Evolutionary conservation across 2,329 filamentous ascomycete species (phyloP).

Genomic region (Pezizomycotina sp.): DNA sequence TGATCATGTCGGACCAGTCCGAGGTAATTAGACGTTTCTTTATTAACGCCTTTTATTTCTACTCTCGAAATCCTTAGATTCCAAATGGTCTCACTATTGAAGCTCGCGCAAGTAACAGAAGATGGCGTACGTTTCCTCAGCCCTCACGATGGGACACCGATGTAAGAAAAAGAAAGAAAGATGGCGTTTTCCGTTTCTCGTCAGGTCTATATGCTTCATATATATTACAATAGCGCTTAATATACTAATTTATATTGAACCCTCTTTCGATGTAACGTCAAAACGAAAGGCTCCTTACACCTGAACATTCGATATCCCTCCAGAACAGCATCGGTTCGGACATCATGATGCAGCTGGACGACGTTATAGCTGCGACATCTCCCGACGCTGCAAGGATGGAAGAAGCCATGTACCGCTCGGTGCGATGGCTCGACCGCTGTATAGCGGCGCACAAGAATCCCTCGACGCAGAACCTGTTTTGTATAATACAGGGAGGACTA

Average conservation of each 20-base stretch:
- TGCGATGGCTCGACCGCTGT: constrained; percentile 91
- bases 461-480: constrained; percentile 75
- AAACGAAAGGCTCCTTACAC: constrained; percentile 57
- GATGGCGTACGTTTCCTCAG: constrained; percentile 92
- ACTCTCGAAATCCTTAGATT: constrained; percentile 39
- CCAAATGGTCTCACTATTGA: constrained; percentile 93
- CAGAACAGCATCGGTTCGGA: constrained; percentile 97
- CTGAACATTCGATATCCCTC: constrained; percentile 87
- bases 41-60: not conserved
- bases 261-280: not conserved
- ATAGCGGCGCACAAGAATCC: constrained; percentile 77
- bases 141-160: constrained; percentile 83
- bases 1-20: too few relatives aligned
- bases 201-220: not conserved
- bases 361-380: constrained; percentile 90
- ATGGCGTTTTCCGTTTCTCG: not conserved
- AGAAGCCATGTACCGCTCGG: constrained; percentile 84
- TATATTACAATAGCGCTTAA: not conserved
- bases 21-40: not conserved
- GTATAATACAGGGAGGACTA: constrained; percentile 92
- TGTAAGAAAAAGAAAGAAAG: too few relatives aligned
- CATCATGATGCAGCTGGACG: constrained; percentile 99
- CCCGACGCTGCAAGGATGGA: constrained; percentile 75
- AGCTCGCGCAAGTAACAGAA: constrained; percentile 85
- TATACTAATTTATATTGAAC: constrained; percentile 2